Evolutionary conservation across 129 eudicot species (phyloP).

Genomic region (Lonicera japonica): DNA sequence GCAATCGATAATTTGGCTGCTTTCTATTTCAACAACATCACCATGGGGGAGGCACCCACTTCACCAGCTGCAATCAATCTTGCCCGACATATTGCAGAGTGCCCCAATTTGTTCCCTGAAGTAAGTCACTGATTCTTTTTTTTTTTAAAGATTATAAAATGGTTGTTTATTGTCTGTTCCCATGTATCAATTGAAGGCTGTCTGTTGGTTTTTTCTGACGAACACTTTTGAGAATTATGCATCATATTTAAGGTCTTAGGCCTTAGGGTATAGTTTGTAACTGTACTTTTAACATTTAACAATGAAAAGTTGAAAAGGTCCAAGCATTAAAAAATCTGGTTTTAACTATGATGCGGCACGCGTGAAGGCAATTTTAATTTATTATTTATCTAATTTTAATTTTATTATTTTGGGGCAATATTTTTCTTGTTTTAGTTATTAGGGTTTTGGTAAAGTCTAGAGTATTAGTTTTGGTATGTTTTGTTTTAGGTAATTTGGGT

Average conservation of each 20-base stretch:
- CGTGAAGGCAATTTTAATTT: too few species aligned
- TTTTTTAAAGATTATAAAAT: too few species aligned
- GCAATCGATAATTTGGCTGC: constrained; percentile 91
- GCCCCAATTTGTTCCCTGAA: constrained; percentile 71
- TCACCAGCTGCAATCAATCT: constrained; percentile 72
- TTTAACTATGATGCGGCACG: too few species aligned
- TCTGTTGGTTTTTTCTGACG: not conserved
- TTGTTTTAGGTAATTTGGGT: too few species aligned
- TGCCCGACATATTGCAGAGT: constrained; percentile 75
- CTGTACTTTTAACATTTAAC: not conserved
- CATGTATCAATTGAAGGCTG: not conserved
- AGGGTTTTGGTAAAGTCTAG: too few species aligned
- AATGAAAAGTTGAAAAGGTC: not conserved
- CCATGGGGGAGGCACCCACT: constrained; percentile 79
- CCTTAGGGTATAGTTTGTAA: not conserved
- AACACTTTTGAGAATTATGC: not conserved
- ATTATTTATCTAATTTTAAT: too few species aligned
- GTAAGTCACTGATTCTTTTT: constrained; percentile 36
- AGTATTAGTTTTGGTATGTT: too few species aligned
- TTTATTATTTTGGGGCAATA: too few species aligned
- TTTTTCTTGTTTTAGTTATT: too few species aligned
- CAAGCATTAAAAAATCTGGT: not conserved
- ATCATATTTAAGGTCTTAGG: not conserved
- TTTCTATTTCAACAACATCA: constrained; percentile 77
- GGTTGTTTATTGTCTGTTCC: not conserved